Evolutionary conservation across 768 basidiomycete species (phyloP).

Genomic region (Cantharellus anzutake): DNA sequence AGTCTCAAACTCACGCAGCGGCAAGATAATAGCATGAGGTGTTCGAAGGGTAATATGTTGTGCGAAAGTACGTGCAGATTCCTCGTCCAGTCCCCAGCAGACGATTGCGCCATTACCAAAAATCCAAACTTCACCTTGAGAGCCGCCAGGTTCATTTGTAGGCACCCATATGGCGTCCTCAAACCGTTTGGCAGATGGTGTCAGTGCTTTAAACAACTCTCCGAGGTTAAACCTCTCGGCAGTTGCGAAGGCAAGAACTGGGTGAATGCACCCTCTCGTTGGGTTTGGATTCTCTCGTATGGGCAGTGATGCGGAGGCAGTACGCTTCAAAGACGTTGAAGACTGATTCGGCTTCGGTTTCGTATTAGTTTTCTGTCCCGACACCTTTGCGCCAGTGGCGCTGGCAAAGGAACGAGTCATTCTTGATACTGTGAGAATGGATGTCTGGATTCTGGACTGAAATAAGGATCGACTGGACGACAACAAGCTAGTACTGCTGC

Average conservation of each 20-base stretch:
- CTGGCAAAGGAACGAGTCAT: too few species aligned
- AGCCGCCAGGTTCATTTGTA: constrained; percentile 34
- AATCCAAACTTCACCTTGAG: constrained; percentile 50
- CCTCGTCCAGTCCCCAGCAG: constrained; percentile 72
- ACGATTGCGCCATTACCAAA: constrained; percentile 81
- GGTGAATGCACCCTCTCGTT: constrained; percentile 58
- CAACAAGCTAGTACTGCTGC: too few species aligned
- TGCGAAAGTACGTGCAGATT: constrained; percentile 50
- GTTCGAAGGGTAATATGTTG: constrained; percentile 32
- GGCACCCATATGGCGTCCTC: constrained; percentile 73
- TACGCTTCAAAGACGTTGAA: constrained; percentile 57
- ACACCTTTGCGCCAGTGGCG: too few species aligned
- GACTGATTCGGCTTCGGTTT: constrained; percentile 60
- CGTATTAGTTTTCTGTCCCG: constrained; percentile 5
- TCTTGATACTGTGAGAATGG: too few species aligned
- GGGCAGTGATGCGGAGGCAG: constrained; percentile 69
- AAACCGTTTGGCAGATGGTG: constrained; percentile 30
- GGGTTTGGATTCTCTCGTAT: constrained; percentile 77
- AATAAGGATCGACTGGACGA: too few species aligned
- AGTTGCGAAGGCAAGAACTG: constrained; percentile 71
- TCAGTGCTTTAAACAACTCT: constrained; percentile 35
- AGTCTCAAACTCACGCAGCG: constrained; percentile 52
- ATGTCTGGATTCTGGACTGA: too few species aligned
- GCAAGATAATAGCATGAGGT: constrained; percentile 39
- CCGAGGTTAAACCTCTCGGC: constrained; percentile 65